Percentiles rank a stretch among this genome's conserved stretches.
Evolutionary conservation across 1,284 basidiomycete genomes (phyloP).

Genomic region (Microbotryum scabiosae): DNA sequence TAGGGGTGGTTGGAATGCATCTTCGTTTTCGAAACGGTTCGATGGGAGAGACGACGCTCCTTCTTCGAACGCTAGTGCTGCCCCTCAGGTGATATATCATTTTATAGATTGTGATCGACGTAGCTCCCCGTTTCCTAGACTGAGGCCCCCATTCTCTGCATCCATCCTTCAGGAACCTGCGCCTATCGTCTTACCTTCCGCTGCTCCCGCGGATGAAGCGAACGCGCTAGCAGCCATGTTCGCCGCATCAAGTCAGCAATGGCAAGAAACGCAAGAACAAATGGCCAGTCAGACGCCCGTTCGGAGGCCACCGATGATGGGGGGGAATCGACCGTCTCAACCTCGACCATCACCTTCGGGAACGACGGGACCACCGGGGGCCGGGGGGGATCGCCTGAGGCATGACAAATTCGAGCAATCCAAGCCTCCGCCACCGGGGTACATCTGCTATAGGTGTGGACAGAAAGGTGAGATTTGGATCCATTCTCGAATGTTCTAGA

Average conservation of each 20-base stretch:
- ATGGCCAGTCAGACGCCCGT: slow-evolving; percentile 72
- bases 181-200: slow-evolving; percentile 18
- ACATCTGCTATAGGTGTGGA: slow-evolving; percentile 98
- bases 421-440: slow-evolving; percentile 67
- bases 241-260: slow-evolving; percentile 77
- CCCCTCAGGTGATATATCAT: no score
- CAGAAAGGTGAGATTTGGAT: slow-evolving; percentile 67
- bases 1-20: slow-evolving; percentile 24
- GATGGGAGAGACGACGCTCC: slow-evolving; percentile 62
- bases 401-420: no score
- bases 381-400: no score
- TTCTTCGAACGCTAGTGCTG: background rate
- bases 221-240: slow-evolving; percentile 94
- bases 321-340: no score
- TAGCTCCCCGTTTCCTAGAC: no score
- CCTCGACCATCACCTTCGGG: no score
- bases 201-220: slow-evolving; percentile 56
- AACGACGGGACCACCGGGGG: no score
- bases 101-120: no score
- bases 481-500: slow-evolving; percentile 6
- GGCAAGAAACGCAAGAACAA: slow-evolving; percentile 93
- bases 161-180: slow-evolving; percentile 6
- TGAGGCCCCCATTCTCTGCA: background rate
- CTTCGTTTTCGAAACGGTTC: slow-evolving; percentile 72
- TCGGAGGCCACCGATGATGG: no score